A percentile compares a stretch with the other conserved stretches of the same genome.
Evolutionary conservation across 2,329 filamentous ascomycete genomes (phyloP).

Genomic region (Cercospora sp.): DNA sequence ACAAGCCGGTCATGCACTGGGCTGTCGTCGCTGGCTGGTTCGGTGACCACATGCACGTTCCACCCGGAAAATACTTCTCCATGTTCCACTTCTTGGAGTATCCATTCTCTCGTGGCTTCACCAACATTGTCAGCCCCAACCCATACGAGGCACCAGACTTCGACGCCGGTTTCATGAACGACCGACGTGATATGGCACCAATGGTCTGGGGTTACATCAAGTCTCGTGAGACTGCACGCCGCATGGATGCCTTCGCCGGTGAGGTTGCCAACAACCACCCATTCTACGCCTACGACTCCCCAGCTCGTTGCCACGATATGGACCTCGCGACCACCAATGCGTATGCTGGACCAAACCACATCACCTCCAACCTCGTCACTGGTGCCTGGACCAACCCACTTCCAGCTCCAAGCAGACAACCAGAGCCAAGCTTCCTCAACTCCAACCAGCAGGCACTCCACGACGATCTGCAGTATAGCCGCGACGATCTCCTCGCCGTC

Average conservation of each 20-base stretch:
- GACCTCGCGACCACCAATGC: slow-evolving; percentile 73
- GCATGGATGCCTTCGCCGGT: slow-evolving; percentile 76
- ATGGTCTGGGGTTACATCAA: slow-evolving; percentile 87
- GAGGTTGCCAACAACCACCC: slow-evolving; percentile 60
- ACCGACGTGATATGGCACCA: slow-evolving; percentile 79
- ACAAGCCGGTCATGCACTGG: slow-evolving; percentile 88
- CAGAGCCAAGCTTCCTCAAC: slow-evolving; percentile 58
- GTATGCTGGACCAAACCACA: slow-evolving; percentile 72
- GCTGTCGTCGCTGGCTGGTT: slow-evolving; percentile 68
- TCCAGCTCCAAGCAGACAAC: slow-evolving; percentile 53
- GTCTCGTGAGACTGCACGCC: slow-evolving; percentile 74
- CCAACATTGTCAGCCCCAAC: slow-evolving; percentile 56
- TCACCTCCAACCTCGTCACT: slow-evolving; percentile 71
- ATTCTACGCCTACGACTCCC: slow-evolving; percentile 69
- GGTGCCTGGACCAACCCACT: slow-evolving; percentile 41
- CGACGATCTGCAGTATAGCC: slow-evolving; percentile 66
- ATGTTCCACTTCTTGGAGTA: slow-evolving; percentile 84
- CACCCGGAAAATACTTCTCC: slow-evolving; percentile 76
- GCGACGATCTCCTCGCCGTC: slow-evolving; percentile 63
- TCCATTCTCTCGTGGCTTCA: slow-evolving; percentile 71
- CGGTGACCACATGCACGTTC: slow-evolving; percentile 60
- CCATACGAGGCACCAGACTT: slow-evolving; percentile 74
- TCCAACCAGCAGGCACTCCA: slow-evolving; percentile 63
- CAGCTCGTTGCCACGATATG: slow-evolving; percentile 70
- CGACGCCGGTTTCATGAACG: slow-evolving; percentile 73